These are phyloP conservation scores for Neonectria faginata DNA, from an alignment of 2,329 filamentous ascomycete genomes.

Conservation along the genomic window DNA sequence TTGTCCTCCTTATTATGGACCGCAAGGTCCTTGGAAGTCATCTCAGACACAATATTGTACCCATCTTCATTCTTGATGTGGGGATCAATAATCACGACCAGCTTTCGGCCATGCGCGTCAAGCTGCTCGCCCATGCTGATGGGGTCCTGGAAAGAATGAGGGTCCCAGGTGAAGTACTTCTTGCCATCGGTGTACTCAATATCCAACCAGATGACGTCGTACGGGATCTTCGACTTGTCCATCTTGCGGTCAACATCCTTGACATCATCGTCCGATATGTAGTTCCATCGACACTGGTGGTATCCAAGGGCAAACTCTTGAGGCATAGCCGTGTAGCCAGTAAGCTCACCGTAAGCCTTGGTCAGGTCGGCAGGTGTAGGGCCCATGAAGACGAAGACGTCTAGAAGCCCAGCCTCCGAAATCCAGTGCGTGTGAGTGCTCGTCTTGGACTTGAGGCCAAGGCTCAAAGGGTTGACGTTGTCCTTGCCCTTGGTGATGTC, in stretches of 20 bases:
- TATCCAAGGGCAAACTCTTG: slow-evolving; percentile 94
- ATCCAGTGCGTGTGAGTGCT: slow-evolving; percentile 96
- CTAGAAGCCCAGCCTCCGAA: slow-evolving; percentile 88
- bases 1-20: slow-evolving; percentile 91
- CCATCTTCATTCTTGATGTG: slow-evolving; percentile 93
- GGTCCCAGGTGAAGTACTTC: slow-evolving; percentile 98
- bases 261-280: slow-evolving; percentile 95
- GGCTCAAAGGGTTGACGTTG: slow-evolving; percentile 78
- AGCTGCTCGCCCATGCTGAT: slow-evolving; percentile 89
- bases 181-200: slow-evolving; percentile 97
- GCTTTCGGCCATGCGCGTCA: slow-evolving; percentile 85
- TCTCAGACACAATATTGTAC: slow-evolving; percentile 81
- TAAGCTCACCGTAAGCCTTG: slow-evolving; percentile 87
- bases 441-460: slow-evolving; percentile 76
- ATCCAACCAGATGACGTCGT: slow-evolving; percentile 99
- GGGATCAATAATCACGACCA: slow-evolving; percentile 95
- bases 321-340: slow-evolving; percentile 89
- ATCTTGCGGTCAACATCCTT: slow-evolving; percentile 97
- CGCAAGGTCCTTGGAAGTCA: slow-evolving; percentile 85
- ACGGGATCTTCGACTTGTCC: slow-evolving; percentile 94
- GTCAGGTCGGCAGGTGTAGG: slow-evolving; percentile 86
- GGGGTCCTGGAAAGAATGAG: slow-evolving; percentile 87
- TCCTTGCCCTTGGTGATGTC: slow-evolving; percentile 87
- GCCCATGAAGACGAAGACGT: slow-evolving; percentile 94
- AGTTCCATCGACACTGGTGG: slow-evolving; percentile 99